Evolutionary conservation across 176 grass and related monocot species (phyloP), one percentile per base, ranked within the genome.

Genomic region (Rhipidocladum racemiflorum): DNA sequence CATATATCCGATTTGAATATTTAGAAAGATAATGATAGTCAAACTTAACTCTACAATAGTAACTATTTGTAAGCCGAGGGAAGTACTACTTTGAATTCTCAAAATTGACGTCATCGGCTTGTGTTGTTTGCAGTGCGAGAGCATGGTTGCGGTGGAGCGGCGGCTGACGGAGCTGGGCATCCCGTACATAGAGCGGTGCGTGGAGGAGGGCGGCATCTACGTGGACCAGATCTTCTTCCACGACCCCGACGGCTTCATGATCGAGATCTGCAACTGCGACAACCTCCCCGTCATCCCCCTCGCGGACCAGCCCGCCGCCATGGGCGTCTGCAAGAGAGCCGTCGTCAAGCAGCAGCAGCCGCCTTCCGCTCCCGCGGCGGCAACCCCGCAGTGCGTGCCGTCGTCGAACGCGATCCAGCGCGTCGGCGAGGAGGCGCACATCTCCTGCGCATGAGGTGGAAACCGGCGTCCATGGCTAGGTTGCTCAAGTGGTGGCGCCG

Each of bases 161-260:
- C 59, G 83, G 2, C 86, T 97, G 0, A 80, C 81, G 67, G 92
- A 97, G 86, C 21, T 97, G 81, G 74, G 48, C 1, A 97, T 97
- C 81, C 18, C 42, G 0, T 87, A 91, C 71, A 51, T 92, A 20
- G 42, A 87, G 68, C 67, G 74, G 5, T 53, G 81, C 7, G 92
- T 97, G 42, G 90, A 94, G 80, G 94, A 97, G 15, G 87, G 85
- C 5, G 91, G 89, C 51, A 89, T 97, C 74, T 81, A 54, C 12
- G 89, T 97, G 0, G 94, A 94, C 79, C 94, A 97, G 67, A 84
- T 94, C 85, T 97, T 97, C 85, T 97, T 97, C 83, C 91, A 97
- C 48, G 91, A 97, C 35, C 94, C 94, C 0, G 89, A 94, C 48
- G 87, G 89, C 53, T 97, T 97, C 85, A 97, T 97, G 94, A 92